Base-by-base conservation (phyloP, 2,329 filamentous ascomycete species). In the Ceratocystis variospora region DNA sequence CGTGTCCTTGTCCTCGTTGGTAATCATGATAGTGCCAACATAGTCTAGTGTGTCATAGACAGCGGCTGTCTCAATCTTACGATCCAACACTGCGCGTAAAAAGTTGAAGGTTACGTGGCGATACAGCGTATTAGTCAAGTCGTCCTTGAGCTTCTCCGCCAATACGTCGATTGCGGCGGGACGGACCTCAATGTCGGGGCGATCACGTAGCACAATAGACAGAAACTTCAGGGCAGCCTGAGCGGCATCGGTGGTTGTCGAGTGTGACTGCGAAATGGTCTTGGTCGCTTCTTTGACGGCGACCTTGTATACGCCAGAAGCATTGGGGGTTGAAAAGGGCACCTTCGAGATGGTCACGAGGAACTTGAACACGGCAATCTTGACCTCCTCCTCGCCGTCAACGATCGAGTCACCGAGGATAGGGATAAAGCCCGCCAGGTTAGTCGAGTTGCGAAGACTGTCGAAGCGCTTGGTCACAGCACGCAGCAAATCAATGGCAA, bases 61-160 rank as follows among this genome's bases (percentile, higher is more conserved):
- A 53, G 88, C 83, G 0, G 92, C 87, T 6, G 95, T 91, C 71
- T 96, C 83, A 55, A 97, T 81, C 73, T 88, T 93, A 19, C 92
- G 85, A 64, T 89, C 87, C 73, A 99, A 83, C 31, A 97, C 86
- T 0, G 90, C 88, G 53, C 92, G 87, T 67, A 99, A 77, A 75
- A 99, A 97, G 72, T 90, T 96, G 78, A 99, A 99, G 0, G 90
- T 94, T 53, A 96, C 85, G 70, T 96, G 92, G 69, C 96, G 90
- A 68, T 92, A 87, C 70, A 96, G 87, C 3, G 93, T 91, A 73
- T 97, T 90, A 37, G 95, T 96, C 61, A 99, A 82, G 72, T 97
- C 93, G 33, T 91, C 86, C 71, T 91, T 88, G 63, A 97, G 79
- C 68, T 89, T 88, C 69, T 86, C 84, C 3, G 97, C 83, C 1